Evolutionary conservation across 192 early-diverging fungal genomes (phyloP), one percentile per base, ranked within the genome.

Genomic region (Entophlyctis luteolus): DNA sequence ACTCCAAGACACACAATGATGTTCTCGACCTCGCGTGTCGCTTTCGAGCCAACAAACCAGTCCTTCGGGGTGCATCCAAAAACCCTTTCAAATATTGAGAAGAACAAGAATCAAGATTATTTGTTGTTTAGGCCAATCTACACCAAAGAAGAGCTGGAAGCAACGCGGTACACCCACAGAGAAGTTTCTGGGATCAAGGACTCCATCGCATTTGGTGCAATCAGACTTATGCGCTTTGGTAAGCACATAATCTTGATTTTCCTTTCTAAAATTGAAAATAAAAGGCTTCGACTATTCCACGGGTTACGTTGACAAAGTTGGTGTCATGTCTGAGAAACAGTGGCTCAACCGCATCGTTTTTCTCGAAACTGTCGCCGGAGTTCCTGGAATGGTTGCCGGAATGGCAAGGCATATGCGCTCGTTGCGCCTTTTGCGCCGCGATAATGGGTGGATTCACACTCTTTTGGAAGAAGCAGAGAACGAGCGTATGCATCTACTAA

Each of bases 391-490:
- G 89, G 93, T 95, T 0, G 93, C 86, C 18, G 93, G 86, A 32
- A 74, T 74, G 68, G 37, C 23, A 20, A 42, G 62, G 4, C 67
- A 63, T 34, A 68, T 59, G 58, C 55, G 58, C 12, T 62, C 58
- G 1, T 36, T 59, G 33, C 85, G 92, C 18, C 71, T 83, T 0
- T 82, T 92, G 74, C 76, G 79, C 3, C 87, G 91, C 63, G 95
- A 97, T 74, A 83, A 91, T 47, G 93, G 95, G 20, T 95, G 92
- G 90, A 93, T 97, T 75, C 79, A 81, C 16, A 92, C 93, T 56
- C 69, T 97, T 45, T 77, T 95, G 38, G 91, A 93, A 59, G 92
- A 97, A 75, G 93, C 95, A 5, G 91, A 97, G 70, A 95, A 95
- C 76, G 93, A 94, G 72, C 71, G 89, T 27, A 86, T 87, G 81